Base-by-base conservation (phyloP, 768 basidiomycete species). In the Phylloporus sp. region DNA sequence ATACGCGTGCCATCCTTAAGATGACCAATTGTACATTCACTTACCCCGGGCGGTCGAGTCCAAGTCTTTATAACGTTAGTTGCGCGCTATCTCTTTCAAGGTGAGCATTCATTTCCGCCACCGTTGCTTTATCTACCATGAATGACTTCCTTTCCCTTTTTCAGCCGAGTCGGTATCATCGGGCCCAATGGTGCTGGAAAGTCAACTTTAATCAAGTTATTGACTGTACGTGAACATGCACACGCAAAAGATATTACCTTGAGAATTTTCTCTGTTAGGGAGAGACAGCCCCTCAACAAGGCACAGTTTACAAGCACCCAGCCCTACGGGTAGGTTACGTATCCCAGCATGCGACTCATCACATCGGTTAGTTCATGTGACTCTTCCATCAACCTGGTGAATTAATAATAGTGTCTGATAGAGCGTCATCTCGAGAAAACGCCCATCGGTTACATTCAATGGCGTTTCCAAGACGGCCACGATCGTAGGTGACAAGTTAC, bases 381-480 rank as follows among this genome's bases (percentile, higher is more conserved):
- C 42, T n/a, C n/a, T 54, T 58, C 38, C 38, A 31, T 48, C 11
- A 34, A 31, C 6, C 13, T 20, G 21, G 35, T 56, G 44, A 54
- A 64, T 58, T 47, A 42, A 46, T 64, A 38, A 69, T 47, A 40
- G 39, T 35, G 20, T 48, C 46, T 28, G 20, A 50, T 63, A 87
- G 90, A 95, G 65, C 85, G 81, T 58, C 94, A 98, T 71, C 67
- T 98, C 35, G 92, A 95, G 69, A 96, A 98, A 73, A 95, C 93
- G 5, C 90, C 95, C 21, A 89, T 94, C 50, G 86, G 85, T 44
- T 98, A 98, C 63, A 96, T 97, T 59, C 92, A 96, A 71, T 98
- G 94, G 94, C 87, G 94, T 58, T 98, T 93, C 81, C 94, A 97
- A 65, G 94, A 96, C 67, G 95, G 94, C 39, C 88, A 95, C 68